Conservation (phyloP, 371 early-diverging fungal genomes). For the Apophysomyces sp. region DNA sequence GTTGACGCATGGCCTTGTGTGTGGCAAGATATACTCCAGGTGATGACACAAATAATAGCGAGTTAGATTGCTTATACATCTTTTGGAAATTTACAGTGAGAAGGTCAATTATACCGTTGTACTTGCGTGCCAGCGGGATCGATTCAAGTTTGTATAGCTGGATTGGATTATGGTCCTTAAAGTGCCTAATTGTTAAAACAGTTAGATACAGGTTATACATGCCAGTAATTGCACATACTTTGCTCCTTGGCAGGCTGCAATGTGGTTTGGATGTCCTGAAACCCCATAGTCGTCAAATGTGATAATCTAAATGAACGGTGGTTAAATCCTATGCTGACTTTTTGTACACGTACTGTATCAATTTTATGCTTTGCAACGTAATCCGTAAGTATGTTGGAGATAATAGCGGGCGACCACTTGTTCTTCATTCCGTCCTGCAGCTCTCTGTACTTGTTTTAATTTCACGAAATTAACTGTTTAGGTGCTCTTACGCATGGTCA, state of each 20-base stretch:
- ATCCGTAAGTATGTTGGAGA: constrained; percentile 57
- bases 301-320: constrained; percentile 57
- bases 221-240: constrained; percentile 47
- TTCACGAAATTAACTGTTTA: not conserved
- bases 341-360: constrained; percentile 53
- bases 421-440: constrained; percentile 78
- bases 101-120: constrained; percentile 67
- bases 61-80: constrained; percentile 1
- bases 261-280: constrained; percentile 94
- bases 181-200: constrained; percentile 4
- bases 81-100: constrained; percentile 7
- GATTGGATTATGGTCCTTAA: constrained; percentile 8
- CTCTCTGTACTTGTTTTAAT: constrained; percentile 37
- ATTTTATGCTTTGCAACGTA: constrained; percentile 61
- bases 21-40: constrained; percentile 47
- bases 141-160: constrained; percentile 61
- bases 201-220: not conserved
- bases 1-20: constrained; percentile 83
- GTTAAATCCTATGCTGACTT: not conserved
- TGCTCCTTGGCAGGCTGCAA: constrained; percentile 77
- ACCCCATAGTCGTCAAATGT: constrained; percentile 96
- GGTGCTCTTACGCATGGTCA: constrained; percentile 65
- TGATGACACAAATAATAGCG: constrained; percentile 54
- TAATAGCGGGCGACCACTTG: constrained; percentile 66
- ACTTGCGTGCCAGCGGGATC: constrained; percentile 75